Conservation (phyloP, 2,329 filamentous ascomycete species). For the Aspergillus fructus region DNA sequence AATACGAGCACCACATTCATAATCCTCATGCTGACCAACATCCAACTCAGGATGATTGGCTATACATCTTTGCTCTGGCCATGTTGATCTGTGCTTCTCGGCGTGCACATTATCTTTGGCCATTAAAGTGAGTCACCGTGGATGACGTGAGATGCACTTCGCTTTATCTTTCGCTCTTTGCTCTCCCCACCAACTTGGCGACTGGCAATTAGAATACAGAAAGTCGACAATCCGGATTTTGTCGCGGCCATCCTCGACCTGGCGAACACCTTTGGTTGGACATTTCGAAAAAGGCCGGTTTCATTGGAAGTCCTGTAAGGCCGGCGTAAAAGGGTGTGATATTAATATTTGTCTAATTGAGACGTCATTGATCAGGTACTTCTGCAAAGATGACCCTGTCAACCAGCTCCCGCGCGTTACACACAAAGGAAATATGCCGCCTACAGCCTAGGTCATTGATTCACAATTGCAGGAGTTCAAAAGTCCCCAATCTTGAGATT, state of each 20-base stretch:
- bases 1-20: neutral
- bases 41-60: neutral
- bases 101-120: neutral
- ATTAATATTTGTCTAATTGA: neutral
- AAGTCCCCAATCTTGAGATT: neutral
- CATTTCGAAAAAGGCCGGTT: neutral
- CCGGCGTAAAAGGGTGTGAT: too few relatives aligned
- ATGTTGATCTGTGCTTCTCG: neutral
- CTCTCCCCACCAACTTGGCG: neutral
- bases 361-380: neutral
- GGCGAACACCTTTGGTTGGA: neutral
- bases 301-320: neutral
- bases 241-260: neutral
- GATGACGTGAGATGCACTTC: slow-evolving; percentile 5
- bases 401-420: neutral
- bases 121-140: neutral
- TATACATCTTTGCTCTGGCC: neutral
- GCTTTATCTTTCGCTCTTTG: neutral
- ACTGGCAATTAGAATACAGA: neutral
- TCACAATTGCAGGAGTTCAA: neutral
- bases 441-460: neutral
- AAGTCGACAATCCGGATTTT: neutral
- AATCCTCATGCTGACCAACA: neutral
- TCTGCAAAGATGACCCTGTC: neutral
- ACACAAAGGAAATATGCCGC: neutral